Percentiles rank a stretch among this genome's conserved stretches.
phyloP scores from a whole-genome alignment of 2,329 filamentous ascomycete genomes.

The Pyrenophora teres region DNA sequence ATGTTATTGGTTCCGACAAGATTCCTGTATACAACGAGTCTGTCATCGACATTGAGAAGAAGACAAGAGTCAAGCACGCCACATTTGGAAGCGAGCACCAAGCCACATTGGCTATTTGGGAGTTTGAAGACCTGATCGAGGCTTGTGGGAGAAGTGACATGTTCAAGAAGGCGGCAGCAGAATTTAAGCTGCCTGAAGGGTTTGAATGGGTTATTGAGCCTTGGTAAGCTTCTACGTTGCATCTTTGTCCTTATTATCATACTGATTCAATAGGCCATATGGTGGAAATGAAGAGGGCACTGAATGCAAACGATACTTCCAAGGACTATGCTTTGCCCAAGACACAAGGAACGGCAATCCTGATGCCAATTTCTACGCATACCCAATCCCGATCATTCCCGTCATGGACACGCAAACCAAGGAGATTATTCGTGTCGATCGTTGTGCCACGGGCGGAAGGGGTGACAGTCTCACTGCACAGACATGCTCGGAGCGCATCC shows the following conservation, averaged over 20 bases:
- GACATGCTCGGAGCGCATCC: conserved; percentile 44
- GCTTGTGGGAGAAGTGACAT: conserved; percentile 58
- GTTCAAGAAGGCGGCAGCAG: conserved; percentile 57
- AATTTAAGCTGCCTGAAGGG: conserved; percentile 59
- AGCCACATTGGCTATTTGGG: conserved; percentile 55
- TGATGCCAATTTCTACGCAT: conserved; percentile 50
- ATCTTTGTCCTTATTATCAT: background rate
- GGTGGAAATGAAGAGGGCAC: conserved; percentile 57
- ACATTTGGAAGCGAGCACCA: conserved; percentile 56
- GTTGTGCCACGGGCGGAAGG: conserved; percentile 46
- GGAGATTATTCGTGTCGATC: conserved; percentile 44
- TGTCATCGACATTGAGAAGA: conserved; percentile 54
- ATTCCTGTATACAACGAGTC: conserved; percentile 61
- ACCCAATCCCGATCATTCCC: conserved; percentile 45
- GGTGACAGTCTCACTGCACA: conserved; percentile 46
- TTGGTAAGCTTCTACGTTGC: conserved; percentile 36
- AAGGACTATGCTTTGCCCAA: conserved; percentile 59
- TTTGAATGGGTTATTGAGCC: conserved; percentile 62
- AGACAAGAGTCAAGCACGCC: conserved; percentile 51
- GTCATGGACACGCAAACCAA: conserved; percentile 45
- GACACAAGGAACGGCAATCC: conserved; percentile 53
- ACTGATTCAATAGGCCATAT: conserved; percentile 50
- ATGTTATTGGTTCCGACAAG: conserved; percentile 58
- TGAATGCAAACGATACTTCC: conserved; percentile 57
- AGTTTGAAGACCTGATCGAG: conserved; percentile 41